Base-by-base conservation (phyloP, 140 eudicot species). In the Anethum foeniculum region DNA sequence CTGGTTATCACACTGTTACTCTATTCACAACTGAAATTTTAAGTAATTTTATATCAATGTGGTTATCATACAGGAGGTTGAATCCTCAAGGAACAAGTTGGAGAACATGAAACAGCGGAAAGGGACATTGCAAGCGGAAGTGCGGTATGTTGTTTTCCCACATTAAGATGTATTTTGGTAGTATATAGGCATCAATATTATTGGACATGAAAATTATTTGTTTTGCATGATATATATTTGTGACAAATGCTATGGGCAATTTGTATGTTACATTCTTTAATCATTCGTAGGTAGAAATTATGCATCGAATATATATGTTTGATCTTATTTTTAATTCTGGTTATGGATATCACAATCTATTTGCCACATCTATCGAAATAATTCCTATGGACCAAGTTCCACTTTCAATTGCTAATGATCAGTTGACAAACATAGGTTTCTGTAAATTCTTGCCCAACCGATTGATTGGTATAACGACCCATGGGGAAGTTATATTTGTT, bases 71-170 rank as follows among this genome's bases (percentile, higher is more conserved):
- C 89, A 93, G 97, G 96, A 89, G 79, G 77, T 91, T 30, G 85
- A 85, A 77, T 89, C 81, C 78, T 86, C 86, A 82, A 89, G 86
- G 83, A 84, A 83, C 85, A 84, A 81, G 46, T 83, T 93, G 84
- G 93, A 82, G 64, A 81, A 65, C 48, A 81, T 85, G 74, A 90
- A 89, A 78, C 90, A 89, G 82, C 87, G 84, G 87, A 90, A 86
- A 80, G 77, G 80, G 44, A 85, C 83, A 62, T 83, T 89, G 41
- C 87, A 85, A 77, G 98, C 98, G 54, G 96, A 93, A 91, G 96
- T 93, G 30, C 75, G 96, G 98, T 93, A 91, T 83, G 88, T 62
- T 19, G 52, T 30, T 81, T 56, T 25, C 21, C 14, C 49, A 38
- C 27, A 18, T 71, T 38, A 23, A 67, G 43, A 67, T 65, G 44